A percentile compares a stretch with the other conserved stretches of the same genome.
These are phyloP conservation scores for Botryobasidium botryosum DNA, from an alignment of 768 basidiomycete genomes.

Conservation along the genomic window DNA sequence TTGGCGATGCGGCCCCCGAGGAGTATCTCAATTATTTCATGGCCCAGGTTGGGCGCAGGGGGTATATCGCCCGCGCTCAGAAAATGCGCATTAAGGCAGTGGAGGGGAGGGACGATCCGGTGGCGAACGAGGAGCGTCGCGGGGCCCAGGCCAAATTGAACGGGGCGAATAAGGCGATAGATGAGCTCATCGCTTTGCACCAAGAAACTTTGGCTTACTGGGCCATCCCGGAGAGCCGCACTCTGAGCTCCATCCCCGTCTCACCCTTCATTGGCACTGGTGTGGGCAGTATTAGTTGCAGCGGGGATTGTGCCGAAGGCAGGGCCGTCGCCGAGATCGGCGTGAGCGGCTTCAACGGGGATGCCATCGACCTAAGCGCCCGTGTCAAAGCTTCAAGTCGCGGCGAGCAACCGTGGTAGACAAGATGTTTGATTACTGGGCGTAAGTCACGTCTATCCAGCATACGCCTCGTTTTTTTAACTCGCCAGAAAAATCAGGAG, in stretches of 20 bases:
- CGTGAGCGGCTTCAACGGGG: conserved; percentile 14
- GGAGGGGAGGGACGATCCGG: too few relatives aligned
- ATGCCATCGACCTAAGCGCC: conserved; percentile 15
- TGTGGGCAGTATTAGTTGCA: not conserved
- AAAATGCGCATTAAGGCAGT: too few relatives aligned
- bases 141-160: not conserved
- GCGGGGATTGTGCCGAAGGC: conserved; percentile 7
- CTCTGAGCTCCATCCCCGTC: conserved; percentile 12
- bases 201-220: conserved; percentile 3
- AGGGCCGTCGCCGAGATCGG: conserved; percentile 17
- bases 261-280: conserved; percentile 16
- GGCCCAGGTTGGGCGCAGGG: not conserved
- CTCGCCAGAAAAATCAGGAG: too few relatives aligned
- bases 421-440: too few relatives aligned
- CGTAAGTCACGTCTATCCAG: too few relatives aligned
- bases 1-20: conserved; percentile 15
- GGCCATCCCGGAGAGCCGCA: too few relatives aligned
- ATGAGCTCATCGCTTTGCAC: too few relatives aligned
- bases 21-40: conserved; percentile 4
- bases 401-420: too few relatives aligned
- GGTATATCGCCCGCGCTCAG: too few relatives aligned
- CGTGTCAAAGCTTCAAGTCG: too few relatives aligned
- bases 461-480: too few relatives aligned
- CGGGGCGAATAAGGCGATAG: too few relatives aligned
- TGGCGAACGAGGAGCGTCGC: conserved; percentile 10